phyloP scores from a whole-genome alignment of 306 rosid species.

The Cicer judaicum region DNA sequence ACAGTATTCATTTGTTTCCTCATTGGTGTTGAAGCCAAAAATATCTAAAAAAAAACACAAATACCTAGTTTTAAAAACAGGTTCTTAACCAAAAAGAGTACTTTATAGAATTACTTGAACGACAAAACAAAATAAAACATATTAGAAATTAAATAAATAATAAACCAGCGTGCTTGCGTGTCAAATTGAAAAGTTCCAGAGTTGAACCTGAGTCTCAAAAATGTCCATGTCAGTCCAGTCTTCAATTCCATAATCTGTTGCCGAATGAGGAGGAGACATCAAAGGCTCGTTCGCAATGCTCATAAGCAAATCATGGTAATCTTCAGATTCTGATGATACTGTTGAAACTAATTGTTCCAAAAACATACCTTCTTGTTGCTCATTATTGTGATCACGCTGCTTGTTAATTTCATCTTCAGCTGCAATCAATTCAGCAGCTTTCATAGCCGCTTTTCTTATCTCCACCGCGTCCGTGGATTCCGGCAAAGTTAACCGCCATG shows the following conservation, averaged over 20 bases:
- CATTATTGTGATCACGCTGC: too few relatives aligned
- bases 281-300: slow-evolving; percentile 58
- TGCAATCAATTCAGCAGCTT: slow-evolving; percentile 55
- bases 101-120: too few relatives aligned
- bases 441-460: slow-evolving; percentile 61
- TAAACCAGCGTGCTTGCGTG: too few relatives aligned
- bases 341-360: slow-evolving; percentile 41
- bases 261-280: slow-evolving; percentile 50
- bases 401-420: neutral
- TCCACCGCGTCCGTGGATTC: slow-evolving; percentile 53
- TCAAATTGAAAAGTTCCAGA: slow-evolving; percentile 56
- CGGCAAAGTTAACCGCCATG: slow-evolving; percentile 56
- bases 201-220: slow-evolving; percentile 41
- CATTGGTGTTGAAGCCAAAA: too few relatives aligned
- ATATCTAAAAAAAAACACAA: too few relatives aligned
- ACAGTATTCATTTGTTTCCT: too few relatives aligned
- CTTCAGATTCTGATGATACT: slow-evolving; percentile 25
- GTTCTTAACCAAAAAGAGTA: too few relatives aligned
- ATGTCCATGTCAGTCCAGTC: slow-evolving; percentile 45
- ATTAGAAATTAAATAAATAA: too few relatives aligned
- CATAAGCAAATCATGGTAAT: slow-evolving; percentile 47
- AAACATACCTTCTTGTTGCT: too few relatives aligned
- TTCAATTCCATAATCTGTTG: neutral
- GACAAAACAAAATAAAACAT: too few relatives aligned
- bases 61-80: too few relatives aligned